phyloP scores from a whole-genome alignment of 2,329 filamentous ascomycete species.

The Penicillium concentricum region DNA sequence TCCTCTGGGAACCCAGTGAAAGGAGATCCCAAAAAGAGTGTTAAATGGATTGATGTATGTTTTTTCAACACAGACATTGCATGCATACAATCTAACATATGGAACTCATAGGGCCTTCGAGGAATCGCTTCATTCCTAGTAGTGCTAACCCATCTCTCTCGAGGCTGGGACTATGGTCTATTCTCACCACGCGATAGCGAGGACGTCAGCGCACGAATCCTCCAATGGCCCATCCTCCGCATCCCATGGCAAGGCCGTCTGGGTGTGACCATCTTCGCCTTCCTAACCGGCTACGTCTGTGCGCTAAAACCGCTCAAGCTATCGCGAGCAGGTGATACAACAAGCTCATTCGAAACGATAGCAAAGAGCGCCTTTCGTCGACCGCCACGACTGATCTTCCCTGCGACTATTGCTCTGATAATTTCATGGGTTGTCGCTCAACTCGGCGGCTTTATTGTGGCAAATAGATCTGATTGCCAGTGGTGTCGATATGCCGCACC shows the following conservation, averaged over 20 bases:
- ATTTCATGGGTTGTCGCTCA: slow-evolving; percentile 53
- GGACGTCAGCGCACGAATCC: slow-evolving; percentile 44
- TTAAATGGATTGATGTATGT: slow-evolving; percentile 63
- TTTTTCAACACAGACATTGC: background rate
- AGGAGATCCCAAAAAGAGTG: slow-evolving; percentile 39
- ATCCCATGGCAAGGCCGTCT: slow-evolving; percentile 56
- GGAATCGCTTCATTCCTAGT: slow-evolving; percentile 56
- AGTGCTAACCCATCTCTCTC: slow-evolving; percentile 53
- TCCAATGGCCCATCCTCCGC: slow-evolving; percentile 55
- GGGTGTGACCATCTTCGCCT: slow-evolving; percentile 57
- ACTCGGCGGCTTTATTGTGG: slow-evolving; percentile 50
- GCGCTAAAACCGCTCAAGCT: slow-evolving; percentile 56
- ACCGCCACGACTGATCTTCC: slow-evolving; percentile 52
- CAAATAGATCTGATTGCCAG: slow-evolving; percentile 49
- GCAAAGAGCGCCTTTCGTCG: slow-evolving; percentile 56
- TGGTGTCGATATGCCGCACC: slow-evolving; percentile 55
- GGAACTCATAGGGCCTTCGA: slow-evolving; percentile 46
- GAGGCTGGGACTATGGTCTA: slow-evolving; percentile 53
- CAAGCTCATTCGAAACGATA: slow-evolving; percentile 48
- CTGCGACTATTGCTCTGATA: slow-evolving; percentile 52
- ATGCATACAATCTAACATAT: background rate
- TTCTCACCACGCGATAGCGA: slow-evolving; percentile 50
- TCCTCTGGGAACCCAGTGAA: slow-evolving; percentile 20
- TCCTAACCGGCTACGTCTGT: slow-evolving; percentile 57
- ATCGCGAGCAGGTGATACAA: slow-evolving; percentile 47